These are phyloP conservation scores for Anethum foeniculum DNA, from an alignment of 140 eudicot genomes.

Conservation along the genomic window DNA sequence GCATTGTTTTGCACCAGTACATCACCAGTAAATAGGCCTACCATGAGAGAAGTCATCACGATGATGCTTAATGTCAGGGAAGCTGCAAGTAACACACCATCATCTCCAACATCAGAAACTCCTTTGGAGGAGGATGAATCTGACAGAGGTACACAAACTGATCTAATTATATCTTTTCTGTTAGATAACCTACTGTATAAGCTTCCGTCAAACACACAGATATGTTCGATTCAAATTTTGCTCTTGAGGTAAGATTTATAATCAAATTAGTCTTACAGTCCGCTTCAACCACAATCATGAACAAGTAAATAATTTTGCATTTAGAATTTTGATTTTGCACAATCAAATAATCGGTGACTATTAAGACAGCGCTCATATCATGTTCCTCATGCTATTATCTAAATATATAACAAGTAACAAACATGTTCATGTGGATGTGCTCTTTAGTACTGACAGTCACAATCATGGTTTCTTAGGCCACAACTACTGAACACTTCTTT, in stretches of 20 bases:
- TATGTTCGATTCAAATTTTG: not conserved
- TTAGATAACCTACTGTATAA: not conserved
- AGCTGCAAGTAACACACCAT: constrained; percentile 25
- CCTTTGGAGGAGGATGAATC: constrained; percentile 46
- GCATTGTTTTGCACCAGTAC: constrained; percentile 81
- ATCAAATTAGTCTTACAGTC: not conserved
- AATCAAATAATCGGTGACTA: not conserved
- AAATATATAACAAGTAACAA: too few relatives aligned
- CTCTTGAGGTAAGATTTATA: not conserved
- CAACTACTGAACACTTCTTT: not conserved
- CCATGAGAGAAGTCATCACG: constrained; percentile 77
- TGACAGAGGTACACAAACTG: constrained; percentile 28
- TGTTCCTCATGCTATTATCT: not conserved
- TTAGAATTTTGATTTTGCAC: not conserved
- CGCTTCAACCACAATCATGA: not conserved
- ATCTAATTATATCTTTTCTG: not conserved
- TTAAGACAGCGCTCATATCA: not conserved
- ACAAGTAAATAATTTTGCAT: not conserved
- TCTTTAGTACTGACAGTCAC: not conserved
- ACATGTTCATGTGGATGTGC: constrained; percentile 10
- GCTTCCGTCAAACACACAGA: not conserved
- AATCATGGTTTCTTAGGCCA: not conserved
- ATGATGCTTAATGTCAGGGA: constrained; percentile 76
- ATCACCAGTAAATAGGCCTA: constrained; percentile 76
- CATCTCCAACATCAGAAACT: constrained; percentile 72